Evolutionary conservation across 164 flowering plant genomes (phyloP), one percentile per base, ranked within the genome.

Genomic region (Stephania japonica): DNA sequence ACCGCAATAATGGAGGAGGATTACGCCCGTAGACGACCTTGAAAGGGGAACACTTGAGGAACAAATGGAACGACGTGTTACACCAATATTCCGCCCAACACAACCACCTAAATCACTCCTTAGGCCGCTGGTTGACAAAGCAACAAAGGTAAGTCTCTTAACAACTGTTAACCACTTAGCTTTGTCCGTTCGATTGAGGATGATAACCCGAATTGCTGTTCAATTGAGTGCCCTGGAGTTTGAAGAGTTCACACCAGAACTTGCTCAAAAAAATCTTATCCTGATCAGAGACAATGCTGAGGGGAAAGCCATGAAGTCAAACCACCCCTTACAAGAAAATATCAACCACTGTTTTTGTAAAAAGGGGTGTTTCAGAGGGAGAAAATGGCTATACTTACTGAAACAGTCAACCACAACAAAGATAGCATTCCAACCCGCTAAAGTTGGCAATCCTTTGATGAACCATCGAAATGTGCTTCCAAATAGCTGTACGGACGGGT

Each of bases 381-480:
- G 11, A 26, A 65, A 65, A 12, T 65, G 67, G 13, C 5, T 27
- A 32, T 70, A 56, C 47, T 70, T 53, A 1, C 65, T 16, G 0
- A 70, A 16, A 16, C 65, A 47, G 10, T 70, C 65, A 1, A 59
- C 65, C 16, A 70, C 73, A 12, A 59, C 73, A 65, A 70, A 16
- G 1, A 68, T 68, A 8, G 21, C 27, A 2, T 4, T 68, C 0
- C 44, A n/a, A 0, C 70, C 56, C 0, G 19, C 5, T 0, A 65
- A 70, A 26, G 44, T 11, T 1, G 73, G 73, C 1, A 56, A 14
- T 6, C 38, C 73, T 1, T 70, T 47, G 0, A 59, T 56, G 26
- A 70, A 70, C 73, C 73, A 70, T 70, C 18, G 65, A 56, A 8
- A 70, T 14, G 19, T 70, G 44, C 10, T n/a, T 4, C 73, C 73